phyloP scores from a whole-genome alignment of 2,329 filamentous ascomycete genomes.

The Pyrenophora graminea region DNA sequence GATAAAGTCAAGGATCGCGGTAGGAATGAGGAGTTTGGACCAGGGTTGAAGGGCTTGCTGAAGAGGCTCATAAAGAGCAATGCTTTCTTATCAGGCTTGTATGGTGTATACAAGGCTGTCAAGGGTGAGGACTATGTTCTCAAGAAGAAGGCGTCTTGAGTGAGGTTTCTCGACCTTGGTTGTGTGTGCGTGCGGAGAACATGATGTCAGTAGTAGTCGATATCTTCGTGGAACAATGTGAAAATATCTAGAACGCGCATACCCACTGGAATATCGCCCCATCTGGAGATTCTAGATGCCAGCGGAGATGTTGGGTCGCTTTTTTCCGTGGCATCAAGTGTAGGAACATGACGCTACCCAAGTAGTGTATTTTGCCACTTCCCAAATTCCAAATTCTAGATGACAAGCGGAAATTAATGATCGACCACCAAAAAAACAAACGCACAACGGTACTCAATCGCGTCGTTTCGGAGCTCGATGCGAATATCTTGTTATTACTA shows the following conservation, averaged over 20 bases:
- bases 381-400: not conserved
- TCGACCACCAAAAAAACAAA: not conserved
- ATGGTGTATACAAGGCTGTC: constrained; percentile 46
- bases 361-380: no score
- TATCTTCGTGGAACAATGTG: no score
- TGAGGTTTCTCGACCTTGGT: no score
- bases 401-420: not conserved
- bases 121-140: constrained; percentile 40
- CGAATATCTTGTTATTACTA: not conserved
- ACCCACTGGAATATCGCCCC: no score
- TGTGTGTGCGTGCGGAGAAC: no score
- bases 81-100: constrained; percentile 44
- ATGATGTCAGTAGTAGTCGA: no score
- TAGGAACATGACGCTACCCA: no score
- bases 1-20: constrained; percentile 62
- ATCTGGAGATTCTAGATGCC: no score
- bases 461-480: not conserved
- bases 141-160: constrained; percentile 22
- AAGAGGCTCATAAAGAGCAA: constrained; percentile 32
- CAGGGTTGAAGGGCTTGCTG: constrained; percentile 28
- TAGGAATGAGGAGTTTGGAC: constrained; percentile 19
- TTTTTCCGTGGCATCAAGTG: no score
- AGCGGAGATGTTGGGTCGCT: no score
- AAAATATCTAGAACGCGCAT: no score
- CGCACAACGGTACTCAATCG: not conserved